Percentiles rank a stretch among this genome's conserved stretches.
Conservation (phyloP, 768 basidiomycete species). For the Lentinula raphanica region DNA sequence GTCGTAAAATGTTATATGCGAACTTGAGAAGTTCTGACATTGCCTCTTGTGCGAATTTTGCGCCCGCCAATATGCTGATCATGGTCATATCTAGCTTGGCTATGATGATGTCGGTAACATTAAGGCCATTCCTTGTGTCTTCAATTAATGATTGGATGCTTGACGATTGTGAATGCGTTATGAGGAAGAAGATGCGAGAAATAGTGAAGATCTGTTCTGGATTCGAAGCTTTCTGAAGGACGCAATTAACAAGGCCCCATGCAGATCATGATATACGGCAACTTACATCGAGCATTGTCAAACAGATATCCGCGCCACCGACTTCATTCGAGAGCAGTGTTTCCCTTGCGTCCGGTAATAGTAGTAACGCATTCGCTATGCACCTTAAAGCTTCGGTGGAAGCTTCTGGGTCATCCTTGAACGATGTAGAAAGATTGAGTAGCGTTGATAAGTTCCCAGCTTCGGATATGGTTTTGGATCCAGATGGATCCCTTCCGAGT, state of each 20-base stretch:
- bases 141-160: slow-evolving; percentile 64
- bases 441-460: slow-evolving; percentile 53
- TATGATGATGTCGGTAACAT: slow-evolving; percentile 58
- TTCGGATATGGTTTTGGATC: slow-evolving; percentile 56
- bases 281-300: slow-evolving; percentile 57
- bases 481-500: slow-evolving; percentile 64
- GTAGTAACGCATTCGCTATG: slow-evolving; percentile 74
- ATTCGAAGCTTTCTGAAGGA: slow-evolving; percentile 49
- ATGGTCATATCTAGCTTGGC: slow-evolving; percentile 56
- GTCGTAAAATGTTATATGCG: slow-evolving; percentile 72
- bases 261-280: neutral
- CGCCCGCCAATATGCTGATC: slow-evolving; percentile 41
- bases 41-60: slow-evolving; percentile 62
- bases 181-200: slow-evolving; percentile 72
- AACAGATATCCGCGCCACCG: slow-evolving; percentile 53
- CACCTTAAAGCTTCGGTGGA: slow-evolving; percentile 68
- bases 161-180: slow-evolving; percentile 47
- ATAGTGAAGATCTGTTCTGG: slow-evolving; percentile 69
- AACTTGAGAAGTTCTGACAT: slow-evolving; percentile 82
- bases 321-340: slow-evolving; percentile 56
- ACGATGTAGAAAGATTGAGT: slow-evolving; percentile 42
- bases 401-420: slow-evolving; percentile 56
- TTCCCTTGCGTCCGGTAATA: slow-evolving; percentile 56
- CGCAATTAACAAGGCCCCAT: neutral
- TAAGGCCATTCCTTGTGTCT: slow-evolving; percentile 48